A percentile compares a stretch with the other conserved stretches of the same genome.
phyloP scores from a whole-genome alignment of 495 filamentous ascomycete genomes.

The Delitschia confertaspora region DNA sequence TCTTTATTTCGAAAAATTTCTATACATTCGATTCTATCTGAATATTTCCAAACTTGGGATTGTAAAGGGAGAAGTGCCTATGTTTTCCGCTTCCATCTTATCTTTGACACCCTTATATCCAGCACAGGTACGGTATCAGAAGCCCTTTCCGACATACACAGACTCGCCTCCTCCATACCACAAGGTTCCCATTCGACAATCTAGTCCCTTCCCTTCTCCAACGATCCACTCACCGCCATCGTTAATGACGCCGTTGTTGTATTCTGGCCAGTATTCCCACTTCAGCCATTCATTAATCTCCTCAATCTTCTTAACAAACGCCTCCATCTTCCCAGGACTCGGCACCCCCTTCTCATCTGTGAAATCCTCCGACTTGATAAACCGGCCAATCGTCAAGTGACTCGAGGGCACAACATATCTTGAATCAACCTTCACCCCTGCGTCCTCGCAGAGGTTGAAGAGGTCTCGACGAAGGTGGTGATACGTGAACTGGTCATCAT shows the following conservation, averaged over 20 bases:
- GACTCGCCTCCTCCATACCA: constrained; percentile 79
- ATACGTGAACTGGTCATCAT: constrained; percentile 63
- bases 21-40: too few species aligned
- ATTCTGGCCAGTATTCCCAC: constrained; percentile 54
- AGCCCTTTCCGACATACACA: constrained; percentile 54
- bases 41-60: too few species aligned
- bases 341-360: constrained; percentile 23
- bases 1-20: too few species aligned
- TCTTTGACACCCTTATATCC: too few species aligned
- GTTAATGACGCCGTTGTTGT: constrained; percentile 37
- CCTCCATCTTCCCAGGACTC: constrained; percentile 42
- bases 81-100: too few species aligned
- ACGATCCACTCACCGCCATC: constrained; percentile 56
- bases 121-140: too few species aligned
- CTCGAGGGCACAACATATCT: constrained; percentile 81
- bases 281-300: constrained; percentile 65
- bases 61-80: too few species aligned
- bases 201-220: constrained; percentile 66
- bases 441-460: constrained; percentile 47
- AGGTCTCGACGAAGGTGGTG: constrained; percentile 82
- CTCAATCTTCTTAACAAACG: constrained; percentile 60
- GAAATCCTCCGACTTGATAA: constrained; percentile 50
- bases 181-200: constrained; percentile 56
- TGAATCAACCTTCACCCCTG: constrained; percentile 54
- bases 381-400: constrained; percentile 80